Percentiles rank a stretch among this genome's conserved stretches.
Evolutionary conservation across 192 early-diverging fungal species (phyloP).

Genomic region (Polychytrium aggregatum): DNA sequence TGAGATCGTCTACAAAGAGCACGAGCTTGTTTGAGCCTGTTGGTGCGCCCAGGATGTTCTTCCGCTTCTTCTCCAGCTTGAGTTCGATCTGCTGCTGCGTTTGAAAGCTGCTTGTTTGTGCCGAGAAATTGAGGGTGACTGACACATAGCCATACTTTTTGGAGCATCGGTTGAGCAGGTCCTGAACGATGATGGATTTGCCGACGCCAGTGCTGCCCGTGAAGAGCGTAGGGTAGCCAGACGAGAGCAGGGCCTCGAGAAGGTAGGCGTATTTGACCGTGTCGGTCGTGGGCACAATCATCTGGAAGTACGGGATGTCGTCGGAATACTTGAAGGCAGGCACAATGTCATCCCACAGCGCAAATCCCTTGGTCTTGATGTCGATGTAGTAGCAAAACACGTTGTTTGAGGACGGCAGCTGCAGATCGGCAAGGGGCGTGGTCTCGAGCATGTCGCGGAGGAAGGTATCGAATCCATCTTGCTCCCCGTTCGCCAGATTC

Average conservation of each 20-base stretch:
- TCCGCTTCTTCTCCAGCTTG: constrained; percentile 51
- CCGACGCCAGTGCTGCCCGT: constrained; percentile 49
- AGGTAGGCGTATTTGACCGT: constrained; percentile 47
- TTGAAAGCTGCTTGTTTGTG: constrained; percentile 45
- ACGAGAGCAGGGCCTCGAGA: constrained; percentile 31
- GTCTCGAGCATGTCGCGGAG: constrained; percentile 35
- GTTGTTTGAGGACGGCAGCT: constrained; percentile 34
- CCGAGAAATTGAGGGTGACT: constrained; percentile 44
- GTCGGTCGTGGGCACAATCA: constrained; percentile 50
- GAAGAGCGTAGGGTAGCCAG: constrained; percentile 37
- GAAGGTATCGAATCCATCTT: constrained; percentile 46
- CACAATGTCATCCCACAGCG: constrained; percentile 44
- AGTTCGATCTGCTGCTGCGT: constrained; percentile 51
- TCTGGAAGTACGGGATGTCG: constrained; percentile 49
- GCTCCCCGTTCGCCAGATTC: constrained; percentile 43
- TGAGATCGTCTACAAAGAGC: constrained; percentile 52
- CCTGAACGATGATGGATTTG: constrained; percentile 47
- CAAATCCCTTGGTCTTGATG: constrained; percentile 32
- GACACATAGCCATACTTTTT: constrained; percentile 32
- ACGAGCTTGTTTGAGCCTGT: constrained; percentile 39
- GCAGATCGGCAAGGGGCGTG: constrained; percentile 28
- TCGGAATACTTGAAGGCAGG: constrained; percentile 38
- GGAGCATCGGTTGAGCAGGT: constrained; percentile 31
- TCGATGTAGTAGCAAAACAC: constrained; percentile 42
- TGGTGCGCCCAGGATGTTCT: constrained; percentile 50